Evolutionary conservation across 2,329 filamentous ascomycete genomes (phyloP), one percentile per base, ranked within the genome.

Genomic region (Cladosporium cucumerinum): DNA sequence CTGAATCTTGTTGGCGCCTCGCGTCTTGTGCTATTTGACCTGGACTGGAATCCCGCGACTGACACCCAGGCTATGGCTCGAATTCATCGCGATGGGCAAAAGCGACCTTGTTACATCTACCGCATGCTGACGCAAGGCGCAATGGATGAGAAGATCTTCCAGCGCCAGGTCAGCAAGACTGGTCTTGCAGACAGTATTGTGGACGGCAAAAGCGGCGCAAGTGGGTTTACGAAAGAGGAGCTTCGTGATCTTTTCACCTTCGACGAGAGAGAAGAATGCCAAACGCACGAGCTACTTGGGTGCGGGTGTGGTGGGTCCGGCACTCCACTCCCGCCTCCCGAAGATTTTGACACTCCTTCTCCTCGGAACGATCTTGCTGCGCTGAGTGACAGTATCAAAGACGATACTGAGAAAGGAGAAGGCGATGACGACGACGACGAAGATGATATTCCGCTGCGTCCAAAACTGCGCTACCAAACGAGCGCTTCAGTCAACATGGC

Each of bases 21-120:
- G 34, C 84, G 89, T 25, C 82, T 92, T 2, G 79, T 91, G 5
- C 84, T 92, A 1, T 91, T 90, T 70, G 89, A 92, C 69, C 85
- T 89, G 10, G 89, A 91, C 76, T 92, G 89, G 89, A 92, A 92
- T 70, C 89, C 89, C 1, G 87, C 88, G 0, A 89, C 87, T 0
- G 89, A 92, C 70, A 78, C 89, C 23, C 89, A 92, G 74, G 89
- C 89, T 8, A 91, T 91, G 87, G 89, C 88, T 14, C 86, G 89
- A 16, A 89, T 91, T 55, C 88, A 91, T 72, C 84, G 89, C 57
- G 88, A 91, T 69, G 89, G 89, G 0, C 89, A 92, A 73, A 89
- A 87, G 73, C 78, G 81, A 12, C 85, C 85, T 3, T 89, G 88
- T 67, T 86, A 85, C 63, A 90, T 91, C 65, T 92, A 92, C 71